phyloP scores from a whole-genome alignment of 208 protist species.

The Leishmania arabica region DNA sequence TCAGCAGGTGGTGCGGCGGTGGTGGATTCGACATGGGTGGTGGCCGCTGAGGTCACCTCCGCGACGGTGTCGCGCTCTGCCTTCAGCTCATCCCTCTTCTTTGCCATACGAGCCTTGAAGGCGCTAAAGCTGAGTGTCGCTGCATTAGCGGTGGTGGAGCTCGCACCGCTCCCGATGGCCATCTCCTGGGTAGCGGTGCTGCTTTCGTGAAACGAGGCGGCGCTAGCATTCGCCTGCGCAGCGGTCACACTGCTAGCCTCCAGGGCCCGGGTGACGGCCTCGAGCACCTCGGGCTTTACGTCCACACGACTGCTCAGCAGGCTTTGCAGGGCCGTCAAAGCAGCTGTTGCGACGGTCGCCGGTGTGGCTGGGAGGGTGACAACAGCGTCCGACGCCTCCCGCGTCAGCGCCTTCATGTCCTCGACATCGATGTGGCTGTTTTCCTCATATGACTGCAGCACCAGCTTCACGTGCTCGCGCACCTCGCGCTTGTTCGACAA shows the following conservation, averaged over 20 bases:
- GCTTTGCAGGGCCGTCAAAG: conserved; percentile 28
- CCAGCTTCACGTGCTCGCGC: conserved; percentile 57
- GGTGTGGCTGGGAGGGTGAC: conserved; percentile 29
- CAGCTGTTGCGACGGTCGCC: conserved; percentile 22
- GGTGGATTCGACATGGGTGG: conserved; percentile 2
- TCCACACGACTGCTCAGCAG: conserved; percentile 22
- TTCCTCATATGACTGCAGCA: conserved; percentile 52
- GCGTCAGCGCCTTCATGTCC: conserved; percentile 59
- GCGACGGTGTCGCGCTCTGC: conserved; percentile 21
- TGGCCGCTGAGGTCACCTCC: conserved; percentile 28
- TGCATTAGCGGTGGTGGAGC: background rate
- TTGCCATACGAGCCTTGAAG: conserved; percentile 61
- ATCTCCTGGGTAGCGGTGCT: background rate
- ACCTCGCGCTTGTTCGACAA: conserved; percentile 73
- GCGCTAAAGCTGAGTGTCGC: conserved; percentile 45
- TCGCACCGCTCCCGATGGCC: background rate
- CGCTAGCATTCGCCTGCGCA: background rate
- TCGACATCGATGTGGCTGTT: conserved; percentile 59
- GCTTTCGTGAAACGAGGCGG: background rate
- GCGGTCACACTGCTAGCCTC: background rate
- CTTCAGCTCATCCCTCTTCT: conserved; percentile 61
- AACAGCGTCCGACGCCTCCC: conserved; percentile 47
- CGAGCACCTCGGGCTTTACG: conserved; percentile 13
- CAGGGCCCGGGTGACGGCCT: conserved; percentile 14
- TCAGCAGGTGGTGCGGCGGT: background rate